A percentile compares a stretch with the other conserved stretches of the same genome.
Conservation (phyloP, 2,329 filamentous ascomycete species). For the Penicillium sp. region DNA sequence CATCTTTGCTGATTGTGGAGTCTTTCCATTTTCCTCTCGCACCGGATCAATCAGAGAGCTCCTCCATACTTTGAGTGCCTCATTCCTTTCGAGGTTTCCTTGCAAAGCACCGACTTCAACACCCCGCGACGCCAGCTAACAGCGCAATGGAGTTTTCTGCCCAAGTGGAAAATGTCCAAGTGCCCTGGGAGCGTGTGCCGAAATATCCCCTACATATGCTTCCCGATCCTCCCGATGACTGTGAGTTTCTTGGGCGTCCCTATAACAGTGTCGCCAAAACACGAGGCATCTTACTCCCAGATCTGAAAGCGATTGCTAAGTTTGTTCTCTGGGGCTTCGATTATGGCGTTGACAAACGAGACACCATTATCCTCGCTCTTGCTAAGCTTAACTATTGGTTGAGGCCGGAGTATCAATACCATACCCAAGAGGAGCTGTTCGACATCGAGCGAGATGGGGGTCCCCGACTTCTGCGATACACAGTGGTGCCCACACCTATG, state of each 20-base stretch:
- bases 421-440: constrained; percentile 14
- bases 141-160: neutral
- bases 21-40: neutral
- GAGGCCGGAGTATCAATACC: constrained; percentile 21
- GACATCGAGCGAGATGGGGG: constrained; percentile 30
- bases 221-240: constrained; percentile 13
- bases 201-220: constrained; percentile 11
- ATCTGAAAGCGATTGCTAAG: constrained; percentile 7
- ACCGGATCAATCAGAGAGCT: neutral
- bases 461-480: constrained; percentile 32
- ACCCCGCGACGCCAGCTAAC: neutral
- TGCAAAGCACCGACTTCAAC: neutral
- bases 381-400: constrained; percentile 32
- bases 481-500: neutral
- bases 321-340: constrained; percentile 33
- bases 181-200: neutral
- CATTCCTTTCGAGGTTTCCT: neutral
- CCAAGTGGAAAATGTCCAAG: neutral
- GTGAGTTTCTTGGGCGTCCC: constrained; percentile 4
- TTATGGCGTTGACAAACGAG: neutral
- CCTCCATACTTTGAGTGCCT: neutral
- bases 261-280: neutral
- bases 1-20: neutral
- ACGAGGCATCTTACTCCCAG: neutral
- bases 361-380: constrained; percentile 7